These are phyloP conservation scores for Capsella rubella DNA, from an alignment of 441 rosid genomes.

Conservation along the genomic window DNA sequence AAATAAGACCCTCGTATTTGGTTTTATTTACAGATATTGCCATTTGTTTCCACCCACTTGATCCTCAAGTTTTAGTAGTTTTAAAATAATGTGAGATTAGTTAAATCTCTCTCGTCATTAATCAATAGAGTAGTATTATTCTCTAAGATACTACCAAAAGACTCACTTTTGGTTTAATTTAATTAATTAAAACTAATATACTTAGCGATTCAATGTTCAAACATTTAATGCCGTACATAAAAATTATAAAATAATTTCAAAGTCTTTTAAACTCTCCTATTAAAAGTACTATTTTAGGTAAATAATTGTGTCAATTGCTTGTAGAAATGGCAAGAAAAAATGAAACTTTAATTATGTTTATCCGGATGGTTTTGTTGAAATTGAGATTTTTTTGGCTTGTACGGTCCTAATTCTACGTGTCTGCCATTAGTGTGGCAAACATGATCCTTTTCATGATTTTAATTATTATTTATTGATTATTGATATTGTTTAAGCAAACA, in stretches of 20 bases:
- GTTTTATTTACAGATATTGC: conserved; percentile 31
- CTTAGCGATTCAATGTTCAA: conserved; percentile 33
- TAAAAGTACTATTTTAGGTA: conserved; percentile 17
- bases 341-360: background rate
- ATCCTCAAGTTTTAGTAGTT: background rate
- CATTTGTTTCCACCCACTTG: conserved; percentile 32
- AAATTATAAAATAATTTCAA: background rate
- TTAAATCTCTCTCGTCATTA: conserved; percentile 34
- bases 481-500: conserved; percentile 11
- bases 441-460: conserved; percentile 9
- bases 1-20: background rate
- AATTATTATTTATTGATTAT: background rate
- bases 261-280: background rate
- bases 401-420: conserved; percentile 33
- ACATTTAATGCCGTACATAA: conserved; percentile 36
- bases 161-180: conserved; percentile 11
- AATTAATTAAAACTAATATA: conserved; percentile 5
- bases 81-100: conserved; percentile 35
- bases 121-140: conserved; percentile 28
- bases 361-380: conserved; percentile 20
- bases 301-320: conserved; percentile 36
- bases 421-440: conserved; percentile 34
- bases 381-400: conserved; percentile 18
- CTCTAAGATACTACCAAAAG: conserved; percentile 38
- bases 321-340: conserved; percentile 31